These are phyloP conservation scores for Solanum infundibuliforme DNA, from an alignment of 257 asterid species.

Conservation along the genomic window DNA sequence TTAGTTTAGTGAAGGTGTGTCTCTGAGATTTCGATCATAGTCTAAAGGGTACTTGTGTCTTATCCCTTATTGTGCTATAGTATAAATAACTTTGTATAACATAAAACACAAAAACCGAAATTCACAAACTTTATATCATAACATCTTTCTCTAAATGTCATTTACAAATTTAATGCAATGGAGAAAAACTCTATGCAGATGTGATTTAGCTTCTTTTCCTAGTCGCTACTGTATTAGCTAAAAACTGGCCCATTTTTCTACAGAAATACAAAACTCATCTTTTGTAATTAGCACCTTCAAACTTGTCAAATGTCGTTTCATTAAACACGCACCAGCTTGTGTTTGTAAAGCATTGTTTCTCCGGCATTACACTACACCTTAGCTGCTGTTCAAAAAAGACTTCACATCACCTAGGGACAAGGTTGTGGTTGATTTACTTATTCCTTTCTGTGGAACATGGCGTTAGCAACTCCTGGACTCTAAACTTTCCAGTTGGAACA, in stretches of 20 bases:
- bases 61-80: background rate
- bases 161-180: background rate
- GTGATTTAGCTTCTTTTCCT: background rate
- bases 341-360: background rate
- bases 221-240: background rate
- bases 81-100: background rate
- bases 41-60: background rate
- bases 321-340: background rate
- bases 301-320: background rate
- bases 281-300: background rate
- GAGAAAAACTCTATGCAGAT: background rate
- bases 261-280: background rate
- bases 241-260: background rate
- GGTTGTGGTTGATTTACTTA: background rate
- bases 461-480: background rate
- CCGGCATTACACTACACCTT: background rate
- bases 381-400: background rate
- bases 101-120: background rate
- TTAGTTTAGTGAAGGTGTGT: background rate
- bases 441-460: background rate
- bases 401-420: background rate
- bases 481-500: background rate
- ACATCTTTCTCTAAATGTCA: background rate
- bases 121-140: background rate
- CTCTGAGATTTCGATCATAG: no score